phyloP scores from a whole-genome alignment of 345 rosid species.

The Carallia pectinifolia region DNA sequence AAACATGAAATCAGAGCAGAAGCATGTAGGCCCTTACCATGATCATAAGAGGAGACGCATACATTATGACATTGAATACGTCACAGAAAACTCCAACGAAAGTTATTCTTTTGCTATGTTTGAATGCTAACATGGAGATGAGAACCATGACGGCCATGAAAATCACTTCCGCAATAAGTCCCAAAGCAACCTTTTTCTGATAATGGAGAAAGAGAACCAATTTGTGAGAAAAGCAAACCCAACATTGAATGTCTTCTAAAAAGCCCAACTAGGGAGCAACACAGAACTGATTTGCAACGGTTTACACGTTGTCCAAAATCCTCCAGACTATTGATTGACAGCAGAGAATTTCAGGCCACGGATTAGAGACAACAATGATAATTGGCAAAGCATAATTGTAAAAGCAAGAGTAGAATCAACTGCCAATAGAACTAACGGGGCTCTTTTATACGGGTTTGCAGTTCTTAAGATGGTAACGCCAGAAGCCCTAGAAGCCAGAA shows the following conservation, averaged over 20 bases:
- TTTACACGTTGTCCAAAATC: background rate
- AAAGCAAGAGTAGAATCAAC: no score
- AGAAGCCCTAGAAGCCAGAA: no score
- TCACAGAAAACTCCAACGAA: slow-evolving; percentile 51
- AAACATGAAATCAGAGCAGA: background rate
- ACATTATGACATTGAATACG: slow-evolving; percentile 46
- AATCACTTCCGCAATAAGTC: background rate
- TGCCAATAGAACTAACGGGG: no score
- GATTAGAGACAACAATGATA: no score
- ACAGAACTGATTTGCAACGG: background rate
- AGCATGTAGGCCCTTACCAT: slow-evolving; percentile 27
- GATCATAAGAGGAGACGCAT: slow-evolving; percentile 44
- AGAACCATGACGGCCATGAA: slow-evolving; percentile 24
- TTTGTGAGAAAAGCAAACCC: background rate
- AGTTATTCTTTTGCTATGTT: slow-evolving; percentile 40
- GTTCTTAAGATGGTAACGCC: no score
- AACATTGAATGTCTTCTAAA: no score
- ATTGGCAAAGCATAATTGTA: no score
- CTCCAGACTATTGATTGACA: no score
- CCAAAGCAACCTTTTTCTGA: slow-evolving; percentile 6
- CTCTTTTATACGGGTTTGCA: no score
- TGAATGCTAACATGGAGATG: slow-evolving; percentile 38
- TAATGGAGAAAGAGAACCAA: background rate
- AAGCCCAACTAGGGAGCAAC: background rate
- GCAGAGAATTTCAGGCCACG: no score